Evolutionary conservation across 306 rosid genomes (phyloP), one percentile per base, ranked within the genome.

Genomic region (Quercus wislizeni): DNA sequence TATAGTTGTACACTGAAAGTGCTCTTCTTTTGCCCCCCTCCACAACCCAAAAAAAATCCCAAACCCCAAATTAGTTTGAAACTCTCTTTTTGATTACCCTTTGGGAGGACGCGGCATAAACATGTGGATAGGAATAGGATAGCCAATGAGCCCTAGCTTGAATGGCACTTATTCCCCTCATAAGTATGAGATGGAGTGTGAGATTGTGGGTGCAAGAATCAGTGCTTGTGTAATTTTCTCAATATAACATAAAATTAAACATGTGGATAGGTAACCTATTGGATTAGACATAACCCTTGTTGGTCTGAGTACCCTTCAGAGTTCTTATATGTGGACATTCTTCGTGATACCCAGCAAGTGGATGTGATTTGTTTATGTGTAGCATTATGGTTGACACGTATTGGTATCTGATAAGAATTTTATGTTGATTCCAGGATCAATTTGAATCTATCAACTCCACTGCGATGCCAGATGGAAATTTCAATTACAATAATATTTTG

Each of bases 381-480:
- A 69, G 74, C 67, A 75, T 75, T 57, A 64, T 72, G 70, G 71
- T 38, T 62, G 55, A 54, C 54, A 57, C 21, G 25, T 10, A 23
- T 52, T 65, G 69, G 54, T 38, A 76, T 75, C 54, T 77, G 55
- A 71, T 58, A 54, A 49, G 59, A 70, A 58, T 72, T 74, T 75
- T 28, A 52, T 52, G 31, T 57, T 64, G 31, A 71, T 88, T 82
- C 73, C 94, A 90, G 98, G 84, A 87, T 78, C 82, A 81, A 63
- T 81, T 71, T 83, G 99, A 88, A 73, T 73, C 83, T 4, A 76
- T 91, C 84, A 84, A 85, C 81, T 84, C 84, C 83, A 51, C 96
- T 79, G 83, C 97, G 18, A 74, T 86, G 75, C 97, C 96, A 0
- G 98, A 93, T 87, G 98, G 97, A 84, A 84, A 82, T 83, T 87